These are phyloP conservation scores for Colletotrichum limetticola DNA, from an alignment of 2,329 filamentous ascomycete species.

Conservation along the genomic window DNA sequence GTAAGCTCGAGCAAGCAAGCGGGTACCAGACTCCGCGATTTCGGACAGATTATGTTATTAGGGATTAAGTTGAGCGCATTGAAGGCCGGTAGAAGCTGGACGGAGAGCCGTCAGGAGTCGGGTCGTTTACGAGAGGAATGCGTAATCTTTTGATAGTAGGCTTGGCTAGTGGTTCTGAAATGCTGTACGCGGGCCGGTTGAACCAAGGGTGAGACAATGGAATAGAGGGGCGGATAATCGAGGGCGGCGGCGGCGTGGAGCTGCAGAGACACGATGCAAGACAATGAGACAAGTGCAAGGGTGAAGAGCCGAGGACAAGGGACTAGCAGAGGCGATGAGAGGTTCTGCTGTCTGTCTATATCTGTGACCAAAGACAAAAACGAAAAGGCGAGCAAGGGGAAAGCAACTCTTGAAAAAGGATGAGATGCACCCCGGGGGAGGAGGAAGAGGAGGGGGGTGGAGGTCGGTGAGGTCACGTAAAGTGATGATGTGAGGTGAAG, in stretches of 20 bases:
- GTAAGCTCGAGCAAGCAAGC: conserved; percentile 5
- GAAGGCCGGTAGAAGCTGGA: conserved; percentile 11
- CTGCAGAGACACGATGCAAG: conserved; percentile 34
- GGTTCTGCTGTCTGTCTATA: conserved; percentile 19
- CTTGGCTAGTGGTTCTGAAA: conserved; percentile 27
- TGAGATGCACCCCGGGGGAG: background rate
- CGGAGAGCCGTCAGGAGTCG: background rate
- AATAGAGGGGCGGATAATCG: conserved; percentile 8
- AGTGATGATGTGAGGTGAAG: conserved; percentile 17
- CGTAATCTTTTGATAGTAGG: conserved; percentile 14
- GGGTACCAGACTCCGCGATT: conserved; percentile 35
- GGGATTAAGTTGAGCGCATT: conserved; percentile 31
- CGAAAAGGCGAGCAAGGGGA: background rate
- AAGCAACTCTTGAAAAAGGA: background rate
- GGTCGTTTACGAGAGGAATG: conserved; percentile 31
- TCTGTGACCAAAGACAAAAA: background rate
- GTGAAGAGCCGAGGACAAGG: conserved; percentile 1
- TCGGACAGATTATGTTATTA: conserved; percentile 36
- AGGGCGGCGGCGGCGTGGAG: conserved; percentile 19
- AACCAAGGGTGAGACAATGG: conserved; percentile 33
- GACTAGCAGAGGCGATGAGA: background rate
- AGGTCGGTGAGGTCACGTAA: conserved; percentile 9
- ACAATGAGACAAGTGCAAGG: conserved; percentile 29
- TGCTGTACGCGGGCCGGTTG: conserved; percentile 31
- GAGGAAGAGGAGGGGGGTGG: conserved; percentile 4